A percentile compares a stretch with the other conserved stretches of the same genome.
phyloP scores from a whole-genome alignment of 2,329 filamentous ascomycete species.

The Chaetomium sp. region DNA sequence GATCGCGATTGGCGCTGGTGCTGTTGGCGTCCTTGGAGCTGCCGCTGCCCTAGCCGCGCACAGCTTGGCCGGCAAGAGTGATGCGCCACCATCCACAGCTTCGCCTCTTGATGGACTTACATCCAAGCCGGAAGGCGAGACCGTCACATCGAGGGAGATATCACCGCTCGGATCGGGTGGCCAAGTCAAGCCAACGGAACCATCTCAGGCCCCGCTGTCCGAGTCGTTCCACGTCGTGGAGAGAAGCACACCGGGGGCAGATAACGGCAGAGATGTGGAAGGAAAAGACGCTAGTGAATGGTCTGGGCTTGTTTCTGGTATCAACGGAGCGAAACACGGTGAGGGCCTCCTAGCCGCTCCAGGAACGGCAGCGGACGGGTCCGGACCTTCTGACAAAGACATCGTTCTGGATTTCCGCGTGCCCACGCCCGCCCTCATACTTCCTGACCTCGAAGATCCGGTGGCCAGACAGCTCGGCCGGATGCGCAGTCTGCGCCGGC shows the following conservation, averaged over 20 bases:
- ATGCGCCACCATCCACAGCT: slow-evolving; percentile 6
- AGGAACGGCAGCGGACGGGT: slow-evolving; percentile 20
- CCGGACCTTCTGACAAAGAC: slow-evolving; percentile 20
- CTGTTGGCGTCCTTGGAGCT: slow-evolving; percentile 17
- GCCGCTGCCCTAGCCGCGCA: slow-evolving; percentile 16
- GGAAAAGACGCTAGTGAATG: slow-evolving; percentile 22
- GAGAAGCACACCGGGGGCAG: slow-evolving; percentile 18
- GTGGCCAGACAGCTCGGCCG: slow-evolving; percentile 36
- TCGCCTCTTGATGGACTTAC: slow-evolving; percentile 19
- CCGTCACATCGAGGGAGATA: not conserved
- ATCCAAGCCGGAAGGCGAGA: slow-evolving; percentile 12
- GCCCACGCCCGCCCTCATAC: slow-evolving; percentile 41
- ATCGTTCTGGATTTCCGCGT: slow-evolving; percentile 31
- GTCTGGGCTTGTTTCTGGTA: slow-evolving; percentile 17
- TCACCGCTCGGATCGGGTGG: slow-evolving; percentile 4
- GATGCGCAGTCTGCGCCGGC: slow-evolving; percentile 39
- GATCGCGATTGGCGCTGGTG: slow-evolving; percentile 18
- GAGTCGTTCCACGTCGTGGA: slow-evolving; percentile 25
- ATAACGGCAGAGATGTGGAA: slow-evolving; percentile 20
- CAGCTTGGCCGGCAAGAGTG: slow-evolving; percentile 10
- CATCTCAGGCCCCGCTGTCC: slow-evolving; percentile 22
- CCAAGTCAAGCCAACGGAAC: slow-evolving; percentile 15
- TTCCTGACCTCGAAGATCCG: slow-evolving; percentile 37
- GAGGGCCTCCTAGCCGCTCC: slow-evolving; percentile 15
- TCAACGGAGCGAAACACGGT: slow-evolving; percentile 23